Conservation (phyloP, 768 basidiomycete species). For the Boletus bicolor region DNA sequence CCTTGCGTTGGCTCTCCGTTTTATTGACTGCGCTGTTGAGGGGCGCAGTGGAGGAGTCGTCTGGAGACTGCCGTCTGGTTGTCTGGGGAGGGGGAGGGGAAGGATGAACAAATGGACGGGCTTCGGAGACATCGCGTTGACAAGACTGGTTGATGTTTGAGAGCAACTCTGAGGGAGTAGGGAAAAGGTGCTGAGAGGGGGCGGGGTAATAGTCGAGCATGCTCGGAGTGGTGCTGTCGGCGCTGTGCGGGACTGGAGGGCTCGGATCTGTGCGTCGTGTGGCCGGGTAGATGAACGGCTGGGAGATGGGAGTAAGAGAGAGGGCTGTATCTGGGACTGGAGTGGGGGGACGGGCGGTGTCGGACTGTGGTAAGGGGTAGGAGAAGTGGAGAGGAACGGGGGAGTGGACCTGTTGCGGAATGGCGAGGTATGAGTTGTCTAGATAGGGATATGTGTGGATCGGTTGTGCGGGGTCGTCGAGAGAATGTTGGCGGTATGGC, state of each 20-base stretch:
- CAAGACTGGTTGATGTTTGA: constrained; percentile 34
- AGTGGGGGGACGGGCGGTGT: constrained; percentile 4
- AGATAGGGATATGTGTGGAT: constrained; percentile 14
- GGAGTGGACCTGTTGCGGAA: not conserved
- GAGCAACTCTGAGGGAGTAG: constrained; percentile 64
- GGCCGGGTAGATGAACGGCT: constrained; percentile 14
- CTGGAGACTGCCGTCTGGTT: constrained; percentile 13
- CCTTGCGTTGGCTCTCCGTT: constrained; percentile 51
- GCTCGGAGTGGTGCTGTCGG: not conserved
- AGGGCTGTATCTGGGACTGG: constrained; percentile 7
- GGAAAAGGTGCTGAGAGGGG: constrained; percentile 44
- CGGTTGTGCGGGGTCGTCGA: not conserved
- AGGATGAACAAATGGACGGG: constrained; percentile 4
- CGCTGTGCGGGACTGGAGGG: not conserved
- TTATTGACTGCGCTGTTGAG: constrained; percentile 22
- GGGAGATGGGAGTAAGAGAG: constrained; percentile 7
- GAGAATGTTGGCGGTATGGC: not conserved
- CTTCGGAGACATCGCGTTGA: constrained; percentile 3
- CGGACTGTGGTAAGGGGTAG: not conserved
- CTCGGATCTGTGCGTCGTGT: not conserved
- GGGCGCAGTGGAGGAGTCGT: not conserved
- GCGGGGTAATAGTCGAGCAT: constrained; percentile 23
- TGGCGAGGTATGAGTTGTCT: constrained; percentile 7
- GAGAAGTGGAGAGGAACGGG: not conserved
- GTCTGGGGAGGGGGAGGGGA: constrained; percentile 10